Base-by-base conservation (phyloP, 164 flowering plant genomes). In the Stephania yunnanensis region DNA sequence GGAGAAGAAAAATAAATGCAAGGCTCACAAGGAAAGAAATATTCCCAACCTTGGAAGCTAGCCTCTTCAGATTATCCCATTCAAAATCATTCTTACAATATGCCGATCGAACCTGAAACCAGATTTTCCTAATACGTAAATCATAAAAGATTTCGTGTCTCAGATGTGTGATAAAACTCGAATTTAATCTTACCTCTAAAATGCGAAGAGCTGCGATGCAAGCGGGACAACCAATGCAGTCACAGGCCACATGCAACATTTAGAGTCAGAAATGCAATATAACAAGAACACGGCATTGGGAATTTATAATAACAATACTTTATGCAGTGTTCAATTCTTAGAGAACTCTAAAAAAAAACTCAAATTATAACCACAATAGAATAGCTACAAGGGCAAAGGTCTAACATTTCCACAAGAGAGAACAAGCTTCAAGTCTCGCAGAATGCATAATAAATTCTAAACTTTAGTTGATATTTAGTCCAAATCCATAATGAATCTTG, bases 51-150 rank as follows among this genome's bases (percentile, higher is more conserved):
- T 89, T 83, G 15, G 61, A 30, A 67, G 96, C 83, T 71, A 94
- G 76, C 19, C 87, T 83, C 83, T 87, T 81, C 84, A 94, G 69
- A 83, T 94, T 94, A 82, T 94, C 97, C 98, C 98, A 92, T 82
- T 92, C 98, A 71, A 94, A 94, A 81, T 92, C 98, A 6, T 77
- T 82, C 75, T 92, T 90, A 69, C 94, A 90, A 20, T 94, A 94
- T 67, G 93, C 93, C 55, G 97, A 90, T 76, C 97, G 87, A 67
- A 93, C 98, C 97, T 93, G 77, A 69, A 81, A 71, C 5, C 19
- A 50, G 71, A 52, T 48, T 31, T 22, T 12, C 22, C 55, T 5
- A 69, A 70, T 46, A 30, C 15, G 50, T 20, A 10, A 25, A 63
- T 77, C 9, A 74, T 29, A 67, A 15, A 7, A 30, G 65, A 46